These are phyloP conservation scores for Brasenia schreberi DNA, from an alignment of 164 flowering plant genomes.

Conservation along the genomic window DNA sequence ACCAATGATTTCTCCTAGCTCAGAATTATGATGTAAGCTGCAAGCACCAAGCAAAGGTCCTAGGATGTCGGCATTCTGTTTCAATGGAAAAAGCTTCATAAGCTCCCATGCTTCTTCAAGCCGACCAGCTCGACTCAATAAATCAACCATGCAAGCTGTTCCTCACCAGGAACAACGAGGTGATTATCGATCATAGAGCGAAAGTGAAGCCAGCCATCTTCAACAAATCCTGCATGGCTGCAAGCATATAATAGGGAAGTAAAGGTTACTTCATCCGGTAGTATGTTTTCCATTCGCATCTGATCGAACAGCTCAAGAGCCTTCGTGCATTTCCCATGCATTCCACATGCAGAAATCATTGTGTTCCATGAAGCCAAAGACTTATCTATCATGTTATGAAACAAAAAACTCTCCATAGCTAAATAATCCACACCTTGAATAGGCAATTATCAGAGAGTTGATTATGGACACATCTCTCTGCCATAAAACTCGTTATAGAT, in stretches of 20 bases:
- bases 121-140: conserved; percentile 48
- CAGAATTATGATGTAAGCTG: conserved; percentile 22
- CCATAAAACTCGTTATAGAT: conserved; percentile 17
- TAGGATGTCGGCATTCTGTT: conserved; percentile 19
- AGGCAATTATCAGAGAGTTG: conserved; percentile 36
- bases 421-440: conserved; percentile 41
- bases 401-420: conserved; percentile 20
- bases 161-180: conserved; percentile 22
- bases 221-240: conserved; percentile 52
- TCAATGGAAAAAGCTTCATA: conserved; percentile 18
- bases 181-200: conserved; percentile 27
- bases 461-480: conserved; percentile 19
- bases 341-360: conserved; percentile 34
- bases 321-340: conserved; percentile 29
- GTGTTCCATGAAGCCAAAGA: conserved; percentile 32
- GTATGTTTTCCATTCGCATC: conserved; percentile 21
- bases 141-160: conserved; percentile 63
- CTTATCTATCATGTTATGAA: conserved; percentile 12
- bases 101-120: conserved; percentile 42
- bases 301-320: conserved; percentile 22
- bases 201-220: conserved; percentile 37
- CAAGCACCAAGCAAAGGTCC: conserved; percentile 49
- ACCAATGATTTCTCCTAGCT: conserved; percentile 34
- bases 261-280: conserved; percentile 34
- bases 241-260: conserved; percentile 38